Conservation (phyloP, 225 moss, liverwort and hornwort species). For the Physcomitrellopsis africana region DNA sequence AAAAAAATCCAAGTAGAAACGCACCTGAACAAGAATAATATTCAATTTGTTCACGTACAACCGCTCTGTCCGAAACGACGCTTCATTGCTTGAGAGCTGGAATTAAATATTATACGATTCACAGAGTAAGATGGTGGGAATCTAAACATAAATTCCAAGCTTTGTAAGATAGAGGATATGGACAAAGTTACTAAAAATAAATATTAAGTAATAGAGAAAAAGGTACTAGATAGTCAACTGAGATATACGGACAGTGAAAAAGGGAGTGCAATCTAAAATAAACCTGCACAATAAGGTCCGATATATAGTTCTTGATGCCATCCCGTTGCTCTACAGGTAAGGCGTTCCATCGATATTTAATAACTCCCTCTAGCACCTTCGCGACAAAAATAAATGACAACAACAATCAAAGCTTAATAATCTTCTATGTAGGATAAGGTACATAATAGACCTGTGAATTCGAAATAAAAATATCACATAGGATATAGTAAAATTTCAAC, state of each 20-base stretch:
- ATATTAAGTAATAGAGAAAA: neutral
- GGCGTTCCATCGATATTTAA: slow-evolving; percentile 99
- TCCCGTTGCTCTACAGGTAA: slow-evolving; percentile 97
- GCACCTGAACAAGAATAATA: slow-evolving; percentile 86
- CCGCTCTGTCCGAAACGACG: slow-evolving; percentile 74
- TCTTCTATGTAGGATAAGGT: too few species aligned
- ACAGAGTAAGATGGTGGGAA: neutral
- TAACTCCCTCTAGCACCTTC: slow-evolving; percentile 96
- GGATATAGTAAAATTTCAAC: neutral
- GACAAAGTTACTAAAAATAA: neutral
- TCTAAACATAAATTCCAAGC: neutral
- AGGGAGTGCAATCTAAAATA: neutral
- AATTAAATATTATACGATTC: neutral
- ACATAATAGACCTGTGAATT: neutral
- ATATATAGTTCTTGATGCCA: slow-evolving; percentile 99
- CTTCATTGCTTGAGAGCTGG: slow-evolving; percentile 82
- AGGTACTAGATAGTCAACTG: neutral
- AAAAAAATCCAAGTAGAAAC: neutral
- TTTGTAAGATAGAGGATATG: neutral
- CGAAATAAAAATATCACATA: neutral
- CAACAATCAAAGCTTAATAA: neutral
- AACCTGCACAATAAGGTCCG: slow-evolving; percentile 99
- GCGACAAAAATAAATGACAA: slow-evolving; percentile 21
- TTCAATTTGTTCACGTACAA: slow-evolving; percentile 88
- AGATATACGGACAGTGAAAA: neutral